A percentile compares a stretch with the other conserved stretches of the same genome.
phyloP scores from a whole-genome alignment of 257 asterid genomes.

The Capsicum chinense region DNA sequence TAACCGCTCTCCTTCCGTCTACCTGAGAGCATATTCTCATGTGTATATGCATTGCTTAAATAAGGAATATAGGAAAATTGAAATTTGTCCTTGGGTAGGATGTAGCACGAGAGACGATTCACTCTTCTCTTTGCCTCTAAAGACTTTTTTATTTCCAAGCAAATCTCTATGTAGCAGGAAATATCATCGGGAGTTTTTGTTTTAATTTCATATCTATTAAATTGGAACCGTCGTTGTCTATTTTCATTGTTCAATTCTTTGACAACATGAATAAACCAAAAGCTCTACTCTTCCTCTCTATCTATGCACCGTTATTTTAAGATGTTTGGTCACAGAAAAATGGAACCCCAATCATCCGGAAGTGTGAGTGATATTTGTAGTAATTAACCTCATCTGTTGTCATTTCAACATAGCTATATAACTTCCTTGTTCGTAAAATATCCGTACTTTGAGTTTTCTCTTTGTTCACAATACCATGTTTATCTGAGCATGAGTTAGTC shows the following conservation, averaged over 20 bases:
- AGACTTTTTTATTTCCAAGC: not conserved
- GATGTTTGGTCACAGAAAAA: not conserved
- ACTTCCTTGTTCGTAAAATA: not conserved
- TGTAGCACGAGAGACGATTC: not conserved
- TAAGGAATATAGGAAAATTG: conserved; percentile 7
- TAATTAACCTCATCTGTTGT: not conserved
- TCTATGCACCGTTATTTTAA: not conserved
- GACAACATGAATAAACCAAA: too few relatives aligned
- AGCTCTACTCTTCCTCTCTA: too few relatives aligned
- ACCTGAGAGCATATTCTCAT: not conserved
- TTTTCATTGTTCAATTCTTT: too few relatives aligned
- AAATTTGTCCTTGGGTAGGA: conserved; percentile 1
- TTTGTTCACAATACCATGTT: not conserved
- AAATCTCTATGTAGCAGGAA: not conserved
- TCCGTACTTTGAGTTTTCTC: not conserved
- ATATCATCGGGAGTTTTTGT: not conserved
- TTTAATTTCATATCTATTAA: not conserved
- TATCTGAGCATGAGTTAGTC: not conserved
- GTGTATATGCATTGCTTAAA: not conserved
- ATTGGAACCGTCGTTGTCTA: not conserved
- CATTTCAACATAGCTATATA: not conserved
- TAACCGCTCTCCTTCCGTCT: not conserved
- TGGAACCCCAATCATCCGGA: not conserved
- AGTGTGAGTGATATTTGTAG: conserved; percentile 9
- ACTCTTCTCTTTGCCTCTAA: not conserved